Evolutionary conservation across 2,329 filamentous ascomycete genomes (phyloP).

Genomic region (Penicillium sclerotiorum): DNA sequence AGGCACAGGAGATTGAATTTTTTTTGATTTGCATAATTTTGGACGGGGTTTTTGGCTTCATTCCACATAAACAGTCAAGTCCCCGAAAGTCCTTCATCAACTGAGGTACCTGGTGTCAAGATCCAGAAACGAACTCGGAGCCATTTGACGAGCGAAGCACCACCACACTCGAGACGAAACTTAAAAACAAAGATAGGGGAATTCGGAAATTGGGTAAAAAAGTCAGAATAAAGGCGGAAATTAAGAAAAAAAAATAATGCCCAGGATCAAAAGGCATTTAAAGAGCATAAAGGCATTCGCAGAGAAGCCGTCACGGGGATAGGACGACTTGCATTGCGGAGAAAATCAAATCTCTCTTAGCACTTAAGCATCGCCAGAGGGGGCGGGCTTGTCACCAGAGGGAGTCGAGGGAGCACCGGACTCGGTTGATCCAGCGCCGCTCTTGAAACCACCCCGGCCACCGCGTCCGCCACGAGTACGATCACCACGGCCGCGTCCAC

Average conservation of each 20-base stretch:
- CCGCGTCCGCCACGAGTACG: conserved; percentile 44
- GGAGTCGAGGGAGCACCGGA: conserved; percentile 34
- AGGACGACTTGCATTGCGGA: conserved; percentile 7
- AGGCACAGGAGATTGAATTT: no score
- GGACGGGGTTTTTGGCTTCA: no score
- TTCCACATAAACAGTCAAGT: no score
- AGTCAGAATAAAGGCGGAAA: conserved; percentile 30
- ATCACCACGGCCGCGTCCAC: conserved; percentile 60
- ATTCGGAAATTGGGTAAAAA: conserved; percentile 25
- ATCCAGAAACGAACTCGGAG: background rate
- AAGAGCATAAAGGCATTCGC: conserved; percentile 18
- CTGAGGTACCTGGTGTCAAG: background rate
- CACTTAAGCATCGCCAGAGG: conserved; percentile 36
- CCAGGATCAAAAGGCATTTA: no score
- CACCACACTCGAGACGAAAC: conserved; percentile 23
- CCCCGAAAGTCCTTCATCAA: background rate
- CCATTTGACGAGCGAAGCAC: conserved; percentile 8
- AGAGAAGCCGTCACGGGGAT: conserved; percentile 8
- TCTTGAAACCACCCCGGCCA: conserved; percentile 61
- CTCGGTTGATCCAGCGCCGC: conserved; percentile 46
- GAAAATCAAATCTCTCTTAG: conserved; percentile 16
- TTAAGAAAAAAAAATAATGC: conserved; percentile 24
- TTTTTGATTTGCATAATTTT: no score
- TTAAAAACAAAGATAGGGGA: conserved; percentile 18
- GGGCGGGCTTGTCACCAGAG: conserved; percentile 38